phyloP scores from a whole-genome alignment of 495 filamentous ascomycete genomes.

The Xylona heveae region DNA sequence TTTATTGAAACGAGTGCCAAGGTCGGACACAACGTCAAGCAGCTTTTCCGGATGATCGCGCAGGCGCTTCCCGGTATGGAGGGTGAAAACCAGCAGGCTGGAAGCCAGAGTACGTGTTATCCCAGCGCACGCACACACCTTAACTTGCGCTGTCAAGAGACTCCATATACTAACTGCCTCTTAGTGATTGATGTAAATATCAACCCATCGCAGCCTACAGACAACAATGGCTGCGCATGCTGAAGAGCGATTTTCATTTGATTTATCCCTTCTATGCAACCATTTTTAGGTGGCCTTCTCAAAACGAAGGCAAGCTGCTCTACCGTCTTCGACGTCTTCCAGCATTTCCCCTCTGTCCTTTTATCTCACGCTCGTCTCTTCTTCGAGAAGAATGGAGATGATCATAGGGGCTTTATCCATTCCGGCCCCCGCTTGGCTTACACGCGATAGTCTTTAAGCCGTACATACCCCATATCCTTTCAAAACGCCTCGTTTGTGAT shows the following conservation, averaged over 20 bases:
- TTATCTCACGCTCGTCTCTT: no score
- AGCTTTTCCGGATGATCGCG: constrained; percentile 86
- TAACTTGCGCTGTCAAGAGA: neutral
- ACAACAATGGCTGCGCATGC: constrained; percentile 68
- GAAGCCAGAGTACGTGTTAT: constrained; percentile 19
- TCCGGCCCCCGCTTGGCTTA: no score
- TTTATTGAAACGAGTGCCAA: constrained; percentile 98
- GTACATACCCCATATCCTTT: no score
- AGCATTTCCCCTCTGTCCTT: no score
- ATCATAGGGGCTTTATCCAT: no score
- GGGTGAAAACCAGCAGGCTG: constrained; percentile 25
- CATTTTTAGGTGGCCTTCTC: no score
- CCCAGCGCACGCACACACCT: neutral
- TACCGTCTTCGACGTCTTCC: no score
- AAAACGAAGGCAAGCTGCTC: no score
- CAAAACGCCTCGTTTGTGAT: no score
- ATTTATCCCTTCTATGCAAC: no score
- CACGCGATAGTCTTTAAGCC: no score
- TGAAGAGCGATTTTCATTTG: constrained; percentile 18
- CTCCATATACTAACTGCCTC: constrained; percentile 2
- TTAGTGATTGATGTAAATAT: constrained; percentile 92
- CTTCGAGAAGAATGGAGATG: no score
- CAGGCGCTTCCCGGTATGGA: constrained; percentile 98
- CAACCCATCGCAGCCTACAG: constrained; percentile 42
- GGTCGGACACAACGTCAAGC: constrained; percentile 94